Conservation (phyloP, 192 early-diverging fungal genomes). For the Umbelopsis sp. region DNA sequence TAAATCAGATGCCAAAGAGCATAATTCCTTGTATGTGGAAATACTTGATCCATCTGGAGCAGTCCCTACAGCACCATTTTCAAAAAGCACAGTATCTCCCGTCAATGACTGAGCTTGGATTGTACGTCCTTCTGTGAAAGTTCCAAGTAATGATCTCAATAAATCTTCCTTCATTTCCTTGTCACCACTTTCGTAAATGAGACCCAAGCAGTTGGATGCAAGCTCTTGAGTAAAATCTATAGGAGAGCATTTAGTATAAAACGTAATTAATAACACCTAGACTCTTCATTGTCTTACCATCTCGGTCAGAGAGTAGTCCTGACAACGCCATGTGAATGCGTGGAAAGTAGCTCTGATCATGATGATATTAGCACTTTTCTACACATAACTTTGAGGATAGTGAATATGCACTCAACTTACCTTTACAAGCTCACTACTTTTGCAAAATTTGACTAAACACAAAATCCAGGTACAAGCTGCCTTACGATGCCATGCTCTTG, state of each 20-base stretch:
- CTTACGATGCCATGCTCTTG: conserved; percentile 60
- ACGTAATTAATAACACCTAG: not conserved
- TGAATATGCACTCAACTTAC: conserved; percentile 20
- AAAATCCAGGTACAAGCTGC: conserved; percentile 79
- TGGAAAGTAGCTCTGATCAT: conserved; percentile 48
- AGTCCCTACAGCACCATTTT: conserved; percentile 63
- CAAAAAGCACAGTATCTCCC: conserved; percentile 76
- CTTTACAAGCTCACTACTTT: conserved; percentile 47
- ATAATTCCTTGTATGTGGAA: conserved; percentile 77
- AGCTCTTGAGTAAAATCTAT: conserved; percentile 82
- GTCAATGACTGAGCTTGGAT: conserved; percentile 58
- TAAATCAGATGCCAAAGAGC: conserved; percentile 90
- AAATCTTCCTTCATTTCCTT: conserved; percentile 64
- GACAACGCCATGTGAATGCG: conserved; percentile 80
- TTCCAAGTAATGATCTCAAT: conserved; percentile 72
- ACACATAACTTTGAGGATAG: no score
- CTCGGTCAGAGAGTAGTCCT: conserved; percentile 74
- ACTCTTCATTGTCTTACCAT: conserved; percentile 56
- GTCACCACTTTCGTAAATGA: conserved; percentile 84
- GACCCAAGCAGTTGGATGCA: conserved; percentile 83
- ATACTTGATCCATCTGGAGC: conserved; percentile 74
- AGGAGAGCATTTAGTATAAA: not conserved
- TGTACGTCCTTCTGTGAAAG: conserved; percentile 71
- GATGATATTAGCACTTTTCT: not conserved
- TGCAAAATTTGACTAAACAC: conserved; percentile 76